phyloP scores from a whole-genome alignment of 768 basidiomycete species.

The Phlebiopsis flavidoalba region DNA sequence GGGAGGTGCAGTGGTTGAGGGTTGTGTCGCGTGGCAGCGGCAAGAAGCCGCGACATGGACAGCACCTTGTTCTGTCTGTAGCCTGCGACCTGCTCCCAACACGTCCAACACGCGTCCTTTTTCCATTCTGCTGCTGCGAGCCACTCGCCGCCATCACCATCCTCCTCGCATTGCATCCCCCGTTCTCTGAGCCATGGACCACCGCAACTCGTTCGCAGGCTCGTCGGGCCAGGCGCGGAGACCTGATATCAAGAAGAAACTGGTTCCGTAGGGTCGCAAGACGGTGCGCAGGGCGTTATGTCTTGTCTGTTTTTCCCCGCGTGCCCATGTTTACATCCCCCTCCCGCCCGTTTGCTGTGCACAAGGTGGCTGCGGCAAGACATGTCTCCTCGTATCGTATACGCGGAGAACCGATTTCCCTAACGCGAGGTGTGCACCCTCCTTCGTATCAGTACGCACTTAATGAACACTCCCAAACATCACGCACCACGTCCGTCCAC shows the following conservation, averaged over 20 bases:
- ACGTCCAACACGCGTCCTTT: not conserved
- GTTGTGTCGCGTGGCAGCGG: constrained; percentile 1
- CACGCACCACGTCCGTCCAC: constrained; percentile 10
- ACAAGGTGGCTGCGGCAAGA: constrained; percentile 84
- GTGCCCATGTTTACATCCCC: not conserved
- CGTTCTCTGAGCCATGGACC: not conserved
- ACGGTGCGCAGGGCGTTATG: constrained; percentile 48
- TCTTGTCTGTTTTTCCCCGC: not conserved
- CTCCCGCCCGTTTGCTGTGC: not conserved
- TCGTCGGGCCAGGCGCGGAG: constrained; percentile 29
- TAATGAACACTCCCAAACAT: constrained; percentile 6
- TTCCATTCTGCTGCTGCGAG: not conserved
- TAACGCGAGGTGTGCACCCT: constrained; percentile 62
- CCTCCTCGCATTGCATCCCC: not conserved
- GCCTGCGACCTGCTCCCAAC: not conserved
- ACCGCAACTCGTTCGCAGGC: not conserved
- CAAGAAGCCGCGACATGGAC: not conserved
- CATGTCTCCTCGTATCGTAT: constrained; percentile 93
- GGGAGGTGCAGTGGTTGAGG: not conserved
- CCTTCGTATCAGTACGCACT: not conserved
- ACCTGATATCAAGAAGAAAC: constrained; percentile 81
- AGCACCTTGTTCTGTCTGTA: not conserved
- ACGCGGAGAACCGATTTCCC: constrained; percentile 93
- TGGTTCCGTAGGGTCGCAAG: constrained; percentile 87
- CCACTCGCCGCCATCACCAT: not conserved